These are phyloP conservation scores for Thermomucor indicae-seudaticae DNA, from an alignment of 371 early-diverging fungal species.

Conservation along the genomic window DNA sequence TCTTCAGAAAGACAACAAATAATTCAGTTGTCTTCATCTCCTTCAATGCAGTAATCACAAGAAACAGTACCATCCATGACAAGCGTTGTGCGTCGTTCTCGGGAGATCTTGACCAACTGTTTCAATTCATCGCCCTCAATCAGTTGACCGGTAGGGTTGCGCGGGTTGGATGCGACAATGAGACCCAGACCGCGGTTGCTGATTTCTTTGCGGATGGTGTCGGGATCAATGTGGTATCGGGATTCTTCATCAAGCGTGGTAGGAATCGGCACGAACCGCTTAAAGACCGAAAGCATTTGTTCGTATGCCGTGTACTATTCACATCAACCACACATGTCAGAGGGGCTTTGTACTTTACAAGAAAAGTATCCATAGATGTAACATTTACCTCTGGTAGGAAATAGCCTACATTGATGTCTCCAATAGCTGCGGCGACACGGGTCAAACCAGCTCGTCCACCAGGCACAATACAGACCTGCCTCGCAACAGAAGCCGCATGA, in stretches of 20 bases:
- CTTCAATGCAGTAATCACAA: too few relatives aligned
- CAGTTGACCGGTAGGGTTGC: conserved; percentile 47
- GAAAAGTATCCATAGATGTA: too few relatives aligned
- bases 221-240: conserved; percentile 37
- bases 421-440: conserved; percentile 45
- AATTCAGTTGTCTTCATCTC: too few relatives aligned
- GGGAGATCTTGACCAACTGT: conserved; percentile 31
- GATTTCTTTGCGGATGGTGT: conserved; percentile 37
- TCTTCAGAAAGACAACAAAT: conserved; percentile 13
- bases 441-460: conserved; percentile 54
- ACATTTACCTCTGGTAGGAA: conserved; percentile 49
- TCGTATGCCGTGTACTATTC: conserved; percentile 45
- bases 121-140: conserved; percentile 38
- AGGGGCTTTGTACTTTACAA: too few relatives aligned
- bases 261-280: conserved; percentile 49
- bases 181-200: conserved; percentile 38
- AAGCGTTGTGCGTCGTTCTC: conserved; percentile 33
- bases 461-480: conserved; percentile 45
- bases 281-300: conserved; percentile 46
- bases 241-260: conserved; percentile 40
- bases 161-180: conserved; percentile 43
- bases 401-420: conserved; percentile 48
- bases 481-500: neutral
- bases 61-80: conserved; percentile 44
- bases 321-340: too few relatives aligned